Conservation (phyloP, 331 rosid species). For the Cydonia oblonga region DNA sequence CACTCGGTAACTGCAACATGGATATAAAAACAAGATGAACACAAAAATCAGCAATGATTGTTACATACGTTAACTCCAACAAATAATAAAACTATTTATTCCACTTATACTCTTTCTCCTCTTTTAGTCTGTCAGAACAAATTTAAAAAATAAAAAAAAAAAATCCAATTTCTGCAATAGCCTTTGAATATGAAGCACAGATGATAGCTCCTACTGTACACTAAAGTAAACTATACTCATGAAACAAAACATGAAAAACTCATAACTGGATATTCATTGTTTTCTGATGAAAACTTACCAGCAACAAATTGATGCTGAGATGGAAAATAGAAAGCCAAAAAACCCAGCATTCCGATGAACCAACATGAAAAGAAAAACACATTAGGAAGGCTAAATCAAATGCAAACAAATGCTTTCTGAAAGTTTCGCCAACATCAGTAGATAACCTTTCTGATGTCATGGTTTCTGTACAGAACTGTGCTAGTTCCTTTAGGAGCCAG, state of each 20-base stretch:
- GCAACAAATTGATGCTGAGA: conserved; percentile 99
- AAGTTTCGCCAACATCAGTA: neutral
- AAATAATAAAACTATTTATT: neutral
- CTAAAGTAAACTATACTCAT: neutral
- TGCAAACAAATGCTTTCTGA: neutral
- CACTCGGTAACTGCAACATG: conserved; percentile 77
- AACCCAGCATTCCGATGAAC: conserved; percentile 29
- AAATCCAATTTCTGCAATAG: neutral
- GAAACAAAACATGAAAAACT: neutral
- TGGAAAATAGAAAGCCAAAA: conserved; percentile 29
- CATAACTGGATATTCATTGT: neutral
- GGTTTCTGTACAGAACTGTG: conserved; percentile 70
- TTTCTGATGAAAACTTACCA: conserved; percentile 45
- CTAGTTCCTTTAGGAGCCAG: conserved; percentile 99
- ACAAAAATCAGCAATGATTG: neutral
- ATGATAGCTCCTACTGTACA: neutral
- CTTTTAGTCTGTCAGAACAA: neutral
- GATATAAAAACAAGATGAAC: conserved; percentile 4
- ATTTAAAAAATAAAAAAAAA: too few species aligned
- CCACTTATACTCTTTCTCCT: neutral
- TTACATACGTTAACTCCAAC: neutral
- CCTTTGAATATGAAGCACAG: neutral
- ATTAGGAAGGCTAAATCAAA: conserved; percentile 13
- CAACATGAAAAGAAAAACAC: conserved; percentile 28
- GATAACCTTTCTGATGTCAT: conserved; percentile 84